Conservation (phyloP, 768 basidiomycete genomes). For the Gloeopeniophorella convolvens region DNA sequence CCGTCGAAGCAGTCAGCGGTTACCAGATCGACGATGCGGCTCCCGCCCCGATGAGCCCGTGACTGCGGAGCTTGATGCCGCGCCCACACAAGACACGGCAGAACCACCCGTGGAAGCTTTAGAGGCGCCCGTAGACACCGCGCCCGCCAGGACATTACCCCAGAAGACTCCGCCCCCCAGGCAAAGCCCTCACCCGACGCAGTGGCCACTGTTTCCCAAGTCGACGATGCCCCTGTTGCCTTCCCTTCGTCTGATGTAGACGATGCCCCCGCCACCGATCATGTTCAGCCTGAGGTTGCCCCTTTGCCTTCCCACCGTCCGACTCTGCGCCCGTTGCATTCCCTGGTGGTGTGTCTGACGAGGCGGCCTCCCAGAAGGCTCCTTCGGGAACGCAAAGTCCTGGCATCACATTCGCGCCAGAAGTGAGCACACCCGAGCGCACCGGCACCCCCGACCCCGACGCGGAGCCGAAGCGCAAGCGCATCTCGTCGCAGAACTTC, state of each 20-base stretch:
- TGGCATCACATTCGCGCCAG: slow-evolving; percentile 63
- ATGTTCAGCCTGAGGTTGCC: slow-evolving; percentile 11
- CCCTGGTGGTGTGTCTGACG: slow-evolving; percentile 28
- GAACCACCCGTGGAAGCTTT: slow-evolving; percentile 14
- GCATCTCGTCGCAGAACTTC: slow-evolving; percentile 82
- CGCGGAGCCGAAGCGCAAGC: slow-evolving; percentile 69
- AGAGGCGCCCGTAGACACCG: slow-evolving; percentile 17
- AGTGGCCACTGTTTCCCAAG: slow-evolving; percentile 25
- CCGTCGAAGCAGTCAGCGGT: slow-evolving; percentile 37
- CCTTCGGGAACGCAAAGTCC: slow-evolving; percentile 29
- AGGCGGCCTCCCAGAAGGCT: slow-evolving; percentile 27
- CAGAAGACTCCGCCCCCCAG: background rate
- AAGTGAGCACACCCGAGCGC: slow-evolving; percentile 51
- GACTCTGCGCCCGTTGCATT: slow-evolving; percentile 28
- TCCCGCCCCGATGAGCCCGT: slow-evolving; percentile 8
- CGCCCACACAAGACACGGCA: slow-evolving; percentile 15
- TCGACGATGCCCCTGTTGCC: slow-evolving; percentile 24
- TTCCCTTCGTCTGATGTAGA: slow-evolving; percentile 31
- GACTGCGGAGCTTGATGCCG: slow-evolving; percentile 8
- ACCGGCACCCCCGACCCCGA: slow-evolving; percentile 69
- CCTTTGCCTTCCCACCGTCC: slow-evolving; percentile 32
- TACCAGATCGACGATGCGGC: slow-evolving; percentile 36
- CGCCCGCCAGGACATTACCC: slow-evolving; percentile 7
- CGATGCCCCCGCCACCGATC: slow-evolving; percentile 27
- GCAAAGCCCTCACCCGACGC: background rate